Base-by-base conservation (phyloP, 139 green algal genomes). In the Trebouxia sp. region DNA sequence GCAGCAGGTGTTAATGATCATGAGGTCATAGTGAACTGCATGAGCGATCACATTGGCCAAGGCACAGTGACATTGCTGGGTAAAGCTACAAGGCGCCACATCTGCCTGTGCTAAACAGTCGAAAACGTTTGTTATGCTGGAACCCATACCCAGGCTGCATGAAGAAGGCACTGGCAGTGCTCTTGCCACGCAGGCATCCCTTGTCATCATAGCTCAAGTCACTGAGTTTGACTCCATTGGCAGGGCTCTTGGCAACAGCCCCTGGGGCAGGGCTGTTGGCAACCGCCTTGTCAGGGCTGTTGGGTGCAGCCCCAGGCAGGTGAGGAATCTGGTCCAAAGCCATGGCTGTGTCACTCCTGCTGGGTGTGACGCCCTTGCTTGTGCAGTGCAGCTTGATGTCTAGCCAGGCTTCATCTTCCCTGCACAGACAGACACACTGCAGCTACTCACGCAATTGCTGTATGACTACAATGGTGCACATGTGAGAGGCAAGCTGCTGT, bases 361-460 rank as follows among this genome's bases (percentile, higher is more conserved):
- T 66, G 47, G 45, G 24, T 30, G 30, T n/a, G 41, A 24, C n/a
- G 8, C 20, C 45, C 74, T 10, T 79, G 28, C 74, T 58, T 22
- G 74, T 79, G 74, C 53, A 79, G 47, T 79, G 53, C 38, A 58
- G 45, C 51, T 79, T 58, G n/a, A 79, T 56, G 45, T 79, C 74
- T 47, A 79, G 45, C 74, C 74, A 79, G 69, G 69, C 69, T 35
- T 77, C 39, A n/a, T 51, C 42, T 77, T 56, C n/a, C 69, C 42
- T 77, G 42, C 69, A 35, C 41, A 80, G 35, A 80, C 45, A 66
- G 42, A 56, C 74, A 65, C n/a, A 37, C 30, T 41, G n/a, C n/a
- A n/a, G n/a, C n/a, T n/a, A n/a, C n/a, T n/a, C n/a, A n/a, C n/a
- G n/a, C n/a, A n/a, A n/a, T n/a, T n/a, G n/a, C n/a, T n/a, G n/a